Conservation (phyloP, 306 rosid genomes). For the Cicer judaicum region DNA sequence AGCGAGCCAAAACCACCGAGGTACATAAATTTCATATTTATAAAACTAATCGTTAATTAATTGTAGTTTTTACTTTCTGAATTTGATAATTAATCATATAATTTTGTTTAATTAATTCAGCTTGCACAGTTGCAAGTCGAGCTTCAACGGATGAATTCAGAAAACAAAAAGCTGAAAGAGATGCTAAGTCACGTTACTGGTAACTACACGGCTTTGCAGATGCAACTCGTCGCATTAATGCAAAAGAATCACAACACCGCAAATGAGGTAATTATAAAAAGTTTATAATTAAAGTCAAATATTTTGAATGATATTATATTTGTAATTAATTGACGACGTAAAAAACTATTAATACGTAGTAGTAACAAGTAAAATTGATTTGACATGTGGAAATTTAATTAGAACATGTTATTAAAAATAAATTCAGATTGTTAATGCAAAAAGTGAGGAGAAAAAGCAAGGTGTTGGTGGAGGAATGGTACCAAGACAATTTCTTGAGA, state of each 20-base stretch:
- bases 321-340: too few relatives aligned
- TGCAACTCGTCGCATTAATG: constrained; percentile 68
- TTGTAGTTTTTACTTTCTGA: background rate
- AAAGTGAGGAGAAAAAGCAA: constrained; percentile 52
- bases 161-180: constrained; percentile 76
- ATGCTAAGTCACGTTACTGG: constrained; percentile 78
- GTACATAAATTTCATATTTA: constrained; percentile 43
- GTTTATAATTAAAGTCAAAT: too few relatives aligned
- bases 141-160: constrained; percentile 76
- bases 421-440: constrained; percentile 55
- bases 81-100: background rate
- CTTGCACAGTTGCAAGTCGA: constrained; percentile 73
- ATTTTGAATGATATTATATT: too few relatives aligned
- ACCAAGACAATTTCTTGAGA: constrained; percentile 70
- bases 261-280: constrained; percentile 47
- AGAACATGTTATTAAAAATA: too few relatives aligned
- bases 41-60: too few relatives aligned
- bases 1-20: constrained; percentile 68
- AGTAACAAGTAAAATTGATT: background rate
- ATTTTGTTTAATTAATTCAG: constrained; percentile 45
- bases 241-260: constrained; percentile 54
- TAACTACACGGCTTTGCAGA: constrained; percentile 77
- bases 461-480: constrained; percentile 52
- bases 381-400: too few relatives aligned
- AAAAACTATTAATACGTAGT: too few relatives aligned